phyloP scores from a whole-genome alignment of 495 filamentous ascomycete genomes.

The Parathielavia hyrcaniae region DNA sequence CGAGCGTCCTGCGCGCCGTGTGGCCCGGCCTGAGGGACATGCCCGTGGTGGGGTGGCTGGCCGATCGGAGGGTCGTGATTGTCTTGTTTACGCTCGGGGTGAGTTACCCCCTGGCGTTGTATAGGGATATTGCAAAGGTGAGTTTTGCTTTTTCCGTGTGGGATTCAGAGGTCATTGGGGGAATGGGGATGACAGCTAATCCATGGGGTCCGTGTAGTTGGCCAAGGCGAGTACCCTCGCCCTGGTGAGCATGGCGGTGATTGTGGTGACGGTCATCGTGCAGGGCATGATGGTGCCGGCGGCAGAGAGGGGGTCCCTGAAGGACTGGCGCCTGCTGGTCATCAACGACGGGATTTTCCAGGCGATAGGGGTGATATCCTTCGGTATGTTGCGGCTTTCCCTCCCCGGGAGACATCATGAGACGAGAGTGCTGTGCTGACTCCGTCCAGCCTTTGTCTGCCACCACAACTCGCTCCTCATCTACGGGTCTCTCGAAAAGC shows the following conservation, averaged over 20 bases:
- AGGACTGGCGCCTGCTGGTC: conserved; percentile 52
- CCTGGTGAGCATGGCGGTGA: conserved; percentile 83
- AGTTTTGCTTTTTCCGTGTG: conserved; percentile 12
- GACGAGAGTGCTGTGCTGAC: conserved; percentile 29
- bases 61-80: conserved; percentile 75
- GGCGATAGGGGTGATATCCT: conserved; percentile 94
- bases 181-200: not conserved
- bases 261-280: conserved; percentile 80
- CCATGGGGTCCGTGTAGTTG: conserved; percentile 48
- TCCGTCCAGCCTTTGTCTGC: conserved; percentile 71
- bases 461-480: conserved; percentile 96
- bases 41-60: conserved; percentile 72
- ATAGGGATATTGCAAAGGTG: conserved; percentile 96
- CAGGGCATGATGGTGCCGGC: conserved; percentile 68
- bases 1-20: conserved; percentile 73
- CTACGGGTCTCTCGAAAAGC: conserved; percentile 89
- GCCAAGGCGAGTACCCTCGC: conserved; percentile 92
- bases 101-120: conserved; percentile 88
- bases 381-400: conserved; percentile 55
- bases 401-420: not conserved
- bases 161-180: not conserved
- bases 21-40: conserved; percentile 70
- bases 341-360: conserved; percentile 86
- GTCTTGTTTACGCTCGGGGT: conserved; percentile 74
- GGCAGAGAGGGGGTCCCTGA: conserved; percentile 63